These are phyloP conservation scores for Microbotryomycetes sp. DNA, from an alignment of 1,284 basidiomycete genomes.

Conservation along the genomic window DNA sequence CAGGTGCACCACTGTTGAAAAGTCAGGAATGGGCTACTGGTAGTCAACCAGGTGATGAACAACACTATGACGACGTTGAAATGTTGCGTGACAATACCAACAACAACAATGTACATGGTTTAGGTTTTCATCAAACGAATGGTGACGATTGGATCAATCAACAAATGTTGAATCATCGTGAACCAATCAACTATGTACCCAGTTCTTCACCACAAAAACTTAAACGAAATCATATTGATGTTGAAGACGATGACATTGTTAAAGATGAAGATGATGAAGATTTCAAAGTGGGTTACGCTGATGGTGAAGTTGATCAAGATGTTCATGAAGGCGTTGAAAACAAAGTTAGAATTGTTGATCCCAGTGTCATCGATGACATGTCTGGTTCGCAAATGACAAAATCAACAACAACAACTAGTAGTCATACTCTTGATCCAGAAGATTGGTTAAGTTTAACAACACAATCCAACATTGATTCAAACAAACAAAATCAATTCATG, in stretches of 20 bases:
- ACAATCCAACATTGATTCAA: conserved; percentile 22
- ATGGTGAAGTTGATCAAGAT: conserved; percentile 11
- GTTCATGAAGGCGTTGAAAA: conserved; percentile 6
- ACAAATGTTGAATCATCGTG: conserved; percentile 11
- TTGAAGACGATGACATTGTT: conserved; percentile 47
- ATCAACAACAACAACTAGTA: too few relatives aligned
- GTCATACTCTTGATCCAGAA: conserved; percentile 25
- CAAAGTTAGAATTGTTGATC: background rate
- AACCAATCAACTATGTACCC: background rate
- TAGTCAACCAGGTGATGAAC: conserved; percentile 3
- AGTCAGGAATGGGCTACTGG: conserved; percentile 26
- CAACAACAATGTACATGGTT: background rate
- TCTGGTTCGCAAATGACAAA: too few relatives aligned
- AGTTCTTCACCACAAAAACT: conserved; percentile 7
- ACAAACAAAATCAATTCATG: conserved; percentile 22
- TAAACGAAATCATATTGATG: conserved; percentile 37
- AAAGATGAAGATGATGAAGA: conserved; percentile 39
- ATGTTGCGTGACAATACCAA: background rate
- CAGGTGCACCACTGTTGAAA: conserved; percentile 16
- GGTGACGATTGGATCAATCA: conserved; percentile 9
- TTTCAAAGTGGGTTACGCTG: conserved; percentile 30
- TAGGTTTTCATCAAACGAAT: conserved; percentile 10
- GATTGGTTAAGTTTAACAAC: conserved; percentile 26
- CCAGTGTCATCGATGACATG: background rate
- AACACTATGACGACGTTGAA: background rate